A percentile compares a stretch with the other conserved stretches of the same genome.
phyloP scores from a whole-genome alignment of 345 rosid genomes.

The Acer saccharum region DNA sequence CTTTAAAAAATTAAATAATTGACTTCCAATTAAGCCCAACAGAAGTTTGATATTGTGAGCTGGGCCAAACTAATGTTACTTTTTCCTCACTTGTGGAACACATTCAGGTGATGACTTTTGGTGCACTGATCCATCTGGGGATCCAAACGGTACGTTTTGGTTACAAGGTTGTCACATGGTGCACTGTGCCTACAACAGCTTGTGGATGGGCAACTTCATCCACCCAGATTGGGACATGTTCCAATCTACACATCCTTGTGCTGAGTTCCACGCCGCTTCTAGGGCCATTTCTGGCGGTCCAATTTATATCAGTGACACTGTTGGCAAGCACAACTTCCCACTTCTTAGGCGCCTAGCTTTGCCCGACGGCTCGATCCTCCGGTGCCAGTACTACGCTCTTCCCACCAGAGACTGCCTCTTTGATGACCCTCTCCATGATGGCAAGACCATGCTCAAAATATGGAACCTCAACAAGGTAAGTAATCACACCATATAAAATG shows the following conservation, averaged over 20 bases:
- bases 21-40: not conserved
- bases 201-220: constrained; percentile 99
- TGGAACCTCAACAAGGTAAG: constrained; percentile 96
- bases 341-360: constrained; percentile 70
- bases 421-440: constrained; percentile 93
- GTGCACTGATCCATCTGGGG: constrained; percentile 98
- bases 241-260: constrained; percentile 96
- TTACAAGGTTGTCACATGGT: constrained; percentile 99
- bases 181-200: constrained; percentile 96
- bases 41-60: not conserved
- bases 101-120: constrained; percentile 90
- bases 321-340: constrained; percentile 77
- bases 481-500: not conserved
- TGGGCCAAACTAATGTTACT: constrained; percentile 3
- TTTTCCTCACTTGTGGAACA: not conserved
- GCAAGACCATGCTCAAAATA: constrained; percentile 97
- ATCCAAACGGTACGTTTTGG: constrained; percentile 95
- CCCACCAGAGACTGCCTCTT: constrained; percentile 92
- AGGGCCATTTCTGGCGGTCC: constrained; percentile 97
- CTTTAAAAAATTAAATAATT: not conserved
- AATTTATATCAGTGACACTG: constrained; percentile 76
- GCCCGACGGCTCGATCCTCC: constrained; percentile 79
- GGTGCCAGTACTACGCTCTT: constrained; percentile 86
- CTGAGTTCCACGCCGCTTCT: constrained; percentile 95
- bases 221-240: constrained; percentile 99